Percentiles rank a stretch among this genome's conserved stretches.
These are phyloP conservation scores for Alopecurus myosuroides DNA, from an alignment of 176 grass and related monocot genomes.

Conservation along the genomic window DNA sequence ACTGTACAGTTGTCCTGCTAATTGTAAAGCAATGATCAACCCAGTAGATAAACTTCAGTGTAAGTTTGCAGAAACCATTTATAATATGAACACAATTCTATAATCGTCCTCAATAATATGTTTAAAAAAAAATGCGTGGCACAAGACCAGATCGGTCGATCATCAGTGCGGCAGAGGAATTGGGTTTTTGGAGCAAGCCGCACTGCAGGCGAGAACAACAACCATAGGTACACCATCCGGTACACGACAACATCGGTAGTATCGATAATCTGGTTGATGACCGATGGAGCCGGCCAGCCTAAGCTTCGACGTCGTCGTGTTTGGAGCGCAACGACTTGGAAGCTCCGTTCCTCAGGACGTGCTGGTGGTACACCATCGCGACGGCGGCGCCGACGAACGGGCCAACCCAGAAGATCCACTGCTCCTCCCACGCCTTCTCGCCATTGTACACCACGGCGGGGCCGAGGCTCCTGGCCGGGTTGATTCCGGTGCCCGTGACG, in stretches of 20 bases:
- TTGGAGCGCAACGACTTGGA: slow-evolving; percentile 6
- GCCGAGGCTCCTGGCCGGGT: slow-evolving; percentile 75
- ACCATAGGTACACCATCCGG: too few relatives aligned
- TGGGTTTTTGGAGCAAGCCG: slow-evolving; percentile 57
- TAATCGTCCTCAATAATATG: not conserved
- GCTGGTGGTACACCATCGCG: slow-evolving; percentile 31
- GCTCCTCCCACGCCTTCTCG: slow-evolving; percentile 13
- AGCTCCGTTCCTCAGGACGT: not conserved
- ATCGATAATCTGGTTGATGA: not conserved
- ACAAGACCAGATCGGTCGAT: slow-evolving; percentile 55
- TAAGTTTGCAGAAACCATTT: not conserved
- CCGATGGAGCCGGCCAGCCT: not conserved
- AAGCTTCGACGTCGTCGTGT: not conserved
- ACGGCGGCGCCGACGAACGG: slow-evolving; percentile 3
- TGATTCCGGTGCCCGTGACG: slow-evolving; percentile 97
- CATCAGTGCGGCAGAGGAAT: slow-evolving; percentile 69
- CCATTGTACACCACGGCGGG: not conserved
- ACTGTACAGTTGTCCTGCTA: slow-evolving; percentile 73
- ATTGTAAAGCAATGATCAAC: not conserved
- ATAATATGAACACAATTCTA: not conserved
- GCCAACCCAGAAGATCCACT: slow-evolving; percentile 28
- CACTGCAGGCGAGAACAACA: too few relatives aligned
- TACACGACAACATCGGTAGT: not conserved
- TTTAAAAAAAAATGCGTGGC: not conserved
- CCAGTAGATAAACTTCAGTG: not conserved